Percentiles rank a stretch among this genome's conserved stretches.
phyloP scores from a whole-genome alignment of 2,329 filamentous ascomycete genomes.

The Coniochaeta sp. region DNA sequence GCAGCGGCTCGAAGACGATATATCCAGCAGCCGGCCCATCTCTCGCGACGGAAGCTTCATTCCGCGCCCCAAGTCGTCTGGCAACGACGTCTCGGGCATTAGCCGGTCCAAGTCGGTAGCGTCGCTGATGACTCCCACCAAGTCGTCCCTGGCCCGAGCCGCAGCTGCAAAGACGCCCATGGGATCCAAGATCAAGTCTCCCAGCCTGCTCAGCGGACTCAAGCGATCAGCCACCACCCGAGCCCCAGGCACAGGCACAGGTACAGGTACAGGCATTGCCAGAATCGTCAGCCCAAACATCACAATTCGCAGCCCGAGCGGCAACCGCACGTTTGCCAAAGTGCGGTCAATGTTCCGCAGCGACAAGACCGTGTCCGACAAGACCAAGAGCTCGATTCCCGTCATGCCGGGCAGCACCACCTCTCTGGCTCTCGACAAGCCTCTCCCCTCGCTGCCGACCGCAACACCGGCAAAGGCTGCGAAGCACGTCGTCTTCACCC shows the following conservation, averaged over 20 bases:
- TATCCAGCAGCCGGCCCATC: constrained; percentile 54
- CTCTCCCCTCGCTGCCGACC: background rate
- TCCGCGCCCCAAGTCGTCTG: constrained; percentile 38
- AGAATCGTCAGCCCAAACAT: constrained; percentile 16
- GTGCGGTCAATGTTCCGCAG: constrained; percentile 51
- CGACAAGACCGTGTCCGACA: constrained; percentile 28
- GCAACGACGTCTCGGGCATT: constrained; percentile 27
- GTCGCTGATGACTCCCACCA: constrained; percentile 70
- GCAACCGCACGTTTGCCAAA: constrained; percentile 36
- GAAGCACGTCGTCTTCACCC: constrained; percentile 78
- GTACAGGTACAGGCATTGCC: constrained; percentile 12
- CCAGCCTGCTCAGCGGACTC: constrained; percentile 39
- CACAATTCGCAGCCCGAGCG: constrained; percentile 35
- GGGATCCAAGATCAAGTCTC: constrained; percentile 42
- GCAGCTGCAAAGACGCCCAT: constrained; percentile 43
- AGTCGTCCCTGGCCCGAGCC: constrained; percentile 51
- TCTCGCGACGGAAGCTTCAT: constrained; percentile 45
- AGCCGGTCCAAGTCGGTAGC: constrained; percentile 40
- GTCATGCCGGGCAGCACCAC: constrained; percentile 22
- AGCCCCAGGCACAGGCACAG: constrained; percentile 25
- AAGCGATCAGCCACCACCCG: constrained; percentile 47
- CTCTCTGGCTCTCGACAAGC: background rate
- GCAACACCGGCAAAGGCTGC: constrained; percentile 37
- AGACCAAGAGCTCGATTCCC: constrained; percentile 40
- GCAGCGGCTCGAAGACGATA: constrained; percentile 60